Conservation (phyloP, 441 rosid species). For the Pelargonium hybrid region DNA sequence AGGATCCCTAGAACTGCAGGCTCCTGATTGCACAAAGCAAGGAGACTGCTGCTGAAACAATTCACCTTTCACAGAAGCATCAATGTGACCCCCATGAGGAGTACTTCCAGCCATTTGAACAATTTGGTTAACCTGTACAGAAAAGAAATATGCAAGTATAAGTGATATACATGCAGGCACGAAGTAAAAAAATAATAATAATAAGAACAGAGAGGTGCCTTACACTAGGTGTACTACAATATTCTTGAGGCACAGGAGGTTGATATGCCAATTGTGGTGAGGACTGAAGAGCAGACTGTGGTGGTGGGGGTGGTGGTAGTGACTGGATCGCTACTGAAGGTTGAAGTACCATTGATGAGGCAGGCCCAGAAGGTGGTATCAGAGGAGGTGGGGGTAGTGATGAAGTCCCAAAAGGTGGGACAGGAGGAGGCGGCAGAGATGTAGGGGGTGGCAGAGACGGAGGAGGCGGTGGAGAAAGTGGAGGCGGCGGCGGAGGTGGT, state of each 20-base stretch:
- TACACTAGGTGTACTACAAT: constrained; percentile 43
- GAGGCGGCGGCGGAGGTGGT: constrained; percentile 25
- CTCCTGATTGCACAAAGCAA: constrained; percentile 43
- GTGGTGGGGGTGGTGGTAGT: constrained; percentile 32
- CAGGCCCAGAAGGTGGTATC: constrained; percentile 16
- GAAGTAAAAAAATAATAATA: neutral
- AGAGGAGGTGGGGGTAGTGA: constrained; percentile 29
- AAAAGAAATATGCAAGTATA: constrained; percentile 4
- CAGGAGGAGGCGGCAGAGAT: constrained; percentile 23
- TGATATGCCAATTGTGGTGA: constrained; percentile 58
- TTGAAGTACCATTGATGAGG: constrained; percentile 31
- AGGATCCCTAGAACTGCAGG: constrained; percentile 51
- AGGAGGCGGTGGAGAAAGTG: constrained; percentile 15
- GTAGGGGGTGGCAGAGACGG: constrained; percentile 21
- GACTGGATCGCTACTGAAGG: constrained; percentile 31
- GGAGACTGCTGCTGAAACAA: constrained; percentile 50
- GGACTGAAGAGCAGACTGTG: constrained; percentile 42
- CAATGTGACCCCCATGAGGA: constrained; percentile 44
- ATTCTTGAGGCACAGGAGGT: constrained; percentile 50
- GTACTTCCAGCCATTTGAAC: constrained; percentile 47
- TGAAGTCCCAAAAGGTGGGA: neutral
- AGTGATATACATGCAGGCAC: constrained; percentile 4
- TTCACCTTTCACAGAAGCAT: constrained; percentile 42
- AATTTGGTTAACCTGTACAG: constrained; percentile 56
- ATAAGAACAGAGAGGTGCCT: constrained; percentile 13